Evolutionary conservation across 1,284 basidiomycete genomes (phyloP), one percentile per base, ranked within the genome.

Genomic region (Cryptococcus wingfieldii): DNA sequence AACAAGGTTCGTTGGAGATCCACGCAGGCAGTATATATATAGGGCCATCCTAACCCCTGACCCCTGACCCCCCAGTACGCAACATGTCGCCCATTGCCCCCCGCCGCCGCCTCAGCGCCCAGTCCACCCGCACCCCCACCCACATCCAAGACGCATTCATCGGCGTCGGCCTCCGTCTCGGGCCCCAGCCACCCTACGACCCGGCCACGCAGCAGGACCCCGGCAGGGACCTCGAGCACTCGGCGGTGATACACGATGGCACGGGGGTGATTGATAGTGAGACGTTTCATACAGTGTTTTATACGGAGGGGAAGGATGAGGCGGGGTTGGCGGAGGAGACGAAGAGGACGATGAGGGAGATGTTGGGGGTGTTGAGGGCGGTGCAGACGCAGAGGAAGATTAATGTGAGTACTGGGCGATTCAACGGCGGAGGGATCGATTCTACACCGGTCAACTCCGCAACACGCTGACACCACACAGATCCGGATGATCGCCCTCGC

Each of bases 91-190:
- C 23, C 23, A 23, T 2, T 3, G 2, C 23, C 23, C 31, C 31
- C 31, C 31, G 31, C 31, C 41, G 69, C 27, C 54, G 60, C 34
- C 50, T 71, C 19, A 65, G 67, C 3, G 25, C 57, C n/a, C 13
- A 31, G 14, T 66, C 65, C 6, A 53, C 58, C n/a, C 59, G 69
- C 14, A 50, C 61, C 13, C 67, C 67, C 1, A 53, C 61, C n/a
- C 34, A 49, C 42, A 61, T 67, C 42, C 62, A 67, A 49, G 70
- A 72, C 53, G 59, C 65, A 50, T 72, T 72, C 56, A 47, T 72
- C n/a, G 70, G 70, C 19, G 47, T 72, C 8, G 68, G 61, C 3
- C 44, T 70, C 28, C 25, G 53, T 10, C 54, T 68, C 13, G 34
- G 12, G 9, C 55, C 57, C 19, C 51, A 56, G n/a, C 49, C 61